Conservation (phyloP, 192 early-diverging fungal genomes). For the Podochytrium sp. region DNA sequence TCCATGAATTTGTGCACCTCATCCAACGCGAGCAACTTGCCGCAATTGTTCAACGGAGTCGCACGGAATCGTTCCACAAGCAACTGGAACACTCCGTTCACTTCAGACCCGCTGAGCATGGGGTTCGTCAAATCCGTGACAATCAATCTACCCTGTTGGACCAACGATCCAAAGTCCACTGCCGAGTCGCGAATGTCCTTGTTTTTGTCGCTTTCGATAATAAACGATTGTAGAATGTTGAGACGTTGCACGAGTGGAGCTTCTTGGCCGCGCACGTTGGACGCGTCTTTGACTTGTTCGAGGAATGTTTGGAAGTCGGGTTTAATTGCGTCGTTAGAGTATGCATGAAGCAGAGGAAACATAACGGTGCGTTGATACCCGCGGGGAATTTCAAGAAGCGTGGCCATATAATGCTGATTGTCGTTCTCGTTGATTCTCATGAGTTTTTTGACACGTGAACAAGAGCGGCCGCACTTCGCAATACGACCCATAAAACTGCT, state of each 20-base stretch:
- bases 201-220: slow-evolving; percentile 27
- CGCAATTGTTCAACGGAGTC: slow-evolving; percentile 1
- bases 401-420: slow-evolving; percentile 41
- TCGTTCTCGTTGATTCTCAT: slow-evolving; percentile 38
- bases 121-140: slow-evolving; percentile 31
- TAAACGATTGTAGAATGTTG: slow-evolving; percentile 33
- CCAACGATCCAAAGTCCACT: slow-evolving; percentile 5
- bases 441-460: slow-evolving; percentile 36
- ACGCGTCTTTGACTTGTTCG: background rate
- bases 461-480: slow-evolving; percentile 36
- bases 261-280: slow-evolving; percentile 30
- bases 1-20: slow-evolving; percentile 45
- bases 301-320: slow-evolving; percentile 19
- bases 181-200: background rate
- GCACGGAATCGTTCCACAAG: slow-evolving; percentile 32
- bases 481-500: slow-evolving; percentile 31
- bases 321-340: background rate
- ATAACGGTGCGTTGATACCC: background rate
- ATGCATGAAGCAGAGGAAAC: slow-evolving; percentile 28
- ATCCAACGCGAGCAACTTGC: slow-evolving; percentile 41
- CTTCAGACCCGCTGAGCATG: slow-evolving; percentile 26
- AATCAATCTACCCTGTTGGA: slow-evolving; percentile 21
- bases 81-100: slow-evolving; percentile 43
- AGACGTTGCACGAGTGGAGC: slow-evolving; percentile 36
- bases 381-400: slow-evolving; percentile 22